Base-by-base conservation (phyloP, 1,139 yeast species). In the Lodderomyces orthopsilosis region DNA sequence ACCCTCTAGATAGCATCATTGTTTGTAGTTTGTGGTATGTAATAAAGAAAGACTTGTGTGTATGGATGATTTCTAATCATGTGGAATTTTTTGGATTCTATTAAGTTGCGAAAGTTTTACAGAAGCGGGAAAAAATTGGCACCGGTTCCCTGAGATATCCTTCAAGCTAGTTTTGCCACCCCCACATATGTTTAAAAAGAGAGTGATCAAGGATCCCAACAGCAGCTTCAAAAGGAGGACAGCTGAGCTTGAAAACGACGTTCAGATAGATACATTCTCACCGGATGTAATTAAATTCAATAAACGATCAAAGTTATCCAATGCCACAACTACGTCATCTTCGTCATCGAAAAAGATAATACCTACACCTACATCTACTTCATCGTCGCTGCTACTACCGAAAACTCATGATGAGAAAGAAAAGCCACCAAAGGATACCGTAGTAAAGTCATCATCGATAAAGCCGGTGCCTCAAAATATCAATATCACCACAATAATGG, bases 401-500 rank as follows among this genome's bases (percentile, higher is more conserved):
- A 18, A 27, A 30, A 28, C 41, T 13, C n/a, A 30, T 15, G 8
- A 30, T 15, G 34, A 30, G 3, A 8, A 30, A 6, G 19, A 30
- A 30, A n/a, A 30, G 12, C 17, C 6, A 3, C 19, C 34, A n/a
- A 7, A 15, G 34, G 17, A 4, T 2, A 14, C 32, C 4, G 32
- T 30, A 15, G n/a, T 19, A 15, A 30, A 30, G 15, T 6, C 34
- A 15, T 23, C 27, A 23, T 14, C 41, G 13, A 28, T 58, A 34
- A 61, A 59, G 44, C 57, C 66, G 2, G 52, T 58, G 5, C 75
- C 89, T 0, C 62, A 77, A 0, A 82, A 82, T 55, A 74, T 89
- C 27, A 71, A 81, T 41, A 74, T 83, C n/a, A 85, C 93, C 0
- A 81, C 88, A 1, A 69, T 84, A n/a, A 77, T 87, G 30, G 98